Evolutionary conservation across 1,284 basidiomycete species (phyloP).

Genomic region (Exobasidium cylindrosporum): DNA sequence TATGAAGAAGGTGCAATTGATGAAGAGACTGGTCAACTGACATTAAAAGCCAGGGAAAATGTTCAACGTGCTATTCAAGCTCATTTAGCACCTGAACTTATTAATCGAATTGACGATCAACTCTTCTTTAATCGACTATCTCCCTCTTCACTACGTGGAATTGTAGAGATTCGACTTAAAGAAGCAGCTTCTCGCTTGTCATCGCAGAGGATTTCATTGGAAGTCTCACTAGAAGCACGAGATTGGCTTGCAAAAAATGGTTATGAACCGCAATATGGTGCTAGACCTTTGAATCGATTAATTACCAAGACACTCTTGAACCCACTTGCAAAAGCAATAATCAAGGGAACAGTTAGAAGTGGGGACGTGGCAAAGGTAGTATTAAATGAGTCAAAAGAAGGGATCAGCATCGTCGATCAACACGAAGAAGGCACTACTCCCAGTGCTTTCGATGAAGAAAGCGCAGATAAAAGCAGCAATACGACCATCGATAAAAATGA

Average conservation of each 20-base stretch:
- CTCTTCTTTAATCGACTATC: slow-evolving; percentile 68
- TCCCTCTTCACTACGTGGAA: slow-evolving; percentile 71
- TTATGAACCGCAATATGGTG: slow-evolving; percentile 80
- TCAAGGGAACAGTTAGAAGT: slow-evolving; percentile 24
- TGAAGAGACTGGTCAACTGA: slow-evolving; percentile 66
- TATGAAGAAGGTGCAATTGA: slow-evolving; percentile 68
- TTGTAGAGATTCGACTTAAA: slow-evolving; percentile 66
- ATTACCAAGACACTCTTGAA: slow-evolving; percentile 46
- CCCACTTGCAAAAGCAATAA: slow-evolving; percentile 38
- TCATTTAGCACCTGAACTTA: slow-evolving; percentile 71
- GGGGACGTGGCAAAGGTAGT: slow-evolving; percentile 24
- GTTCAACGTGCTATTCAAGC: slow-evolving; percentile 71
- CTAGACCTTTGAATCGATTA: slow-evolving; percentile 63
- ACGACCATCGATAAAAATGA: not conserved
- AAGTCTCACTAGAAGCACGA: slow-evolving; percentile 67
- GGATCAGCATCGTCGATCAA: not conserved
- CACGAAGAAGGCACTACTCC: slow-evolving; percentile 1
- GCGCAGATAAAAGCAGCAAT: not conserved
- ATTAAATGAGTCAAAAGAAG: slow-evolving; percentile 14
- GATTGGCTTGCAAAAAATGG: slow-evolving; percentile 76
- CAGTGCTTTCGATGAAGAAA: too few species aligned
- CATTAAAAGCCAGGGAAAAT: slow-evolving; percentile 64
- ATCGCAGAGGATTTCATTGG: slow-evolving; percentile 65
- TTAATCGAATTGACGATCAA: slow-evolving; percentile 77
- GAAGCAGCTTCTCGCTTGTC: slow-evolving; percentile 25